Conservation (phyloP, 805 yeast genomes). For the Schwanniomyces polymorphus region DNA sequence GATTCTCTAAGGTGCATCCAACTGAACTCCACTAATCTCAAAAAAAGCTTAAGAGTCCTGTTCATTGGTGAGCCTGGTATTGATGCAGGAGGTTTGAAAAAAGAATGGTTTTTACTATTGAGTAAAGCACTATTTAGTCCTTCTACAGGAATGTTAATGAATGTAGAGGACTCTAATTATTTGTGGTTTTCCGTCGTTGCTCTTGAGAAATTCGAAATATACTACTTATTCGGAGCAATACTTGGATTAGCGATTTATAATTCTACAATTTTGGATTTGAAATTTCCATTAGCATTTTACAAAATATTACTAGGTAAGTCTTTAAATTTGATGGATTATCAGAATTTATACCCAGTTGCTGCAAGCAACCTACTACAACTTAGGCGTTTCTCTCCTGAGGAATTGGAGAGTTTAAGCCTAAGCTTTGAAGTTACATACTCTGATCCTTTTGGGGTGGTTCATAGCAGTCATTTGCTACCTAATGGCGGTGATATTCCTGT, state of each 20-base stretch:
- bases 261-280: conserved; percentile 79
- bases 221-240: conserved; percentile 79
- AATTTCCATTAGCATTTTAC: conserved; percentile 74
- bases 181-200: conserved; percentile 72
- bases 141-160: conserved; percentile 61
- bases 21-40: conserved; percentile 56
- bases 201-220: conserved; percentile 49
- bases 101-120: conserved; percentile 88
- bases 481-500: conserved; percentile 61
- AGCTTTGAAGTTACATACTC: conserved; percentile 62
- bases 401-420: conserved; percentile 45
- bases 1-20: conserved; percentile 74
- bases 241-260: conserved; percentile 90
- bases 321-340: conserved; percentile 62
- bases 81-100: conserved; percentile 92
- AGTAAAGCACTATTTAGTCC: conserved; percentile 71
- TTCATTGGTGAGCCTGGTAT: conserved; percentile 89
- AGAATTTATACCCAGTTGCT: conserved; percentile 67
- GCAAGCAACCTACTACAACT: conserved; percentile 38
- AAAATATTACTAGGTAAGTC: conserved; percentile 65
- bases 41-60: conserved; percentile 74
- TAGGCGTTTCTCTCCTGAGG: conserved; percentile 22
- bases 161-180: conserved; percentile 65
- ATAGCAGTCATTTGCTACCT: conserved; percentile 51
- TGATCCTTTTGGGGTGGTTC: conserved; percentile 45